Conservation (phyloP, 176 grass and related monocot genomes). For the Aechmea fasciata region DNA sequence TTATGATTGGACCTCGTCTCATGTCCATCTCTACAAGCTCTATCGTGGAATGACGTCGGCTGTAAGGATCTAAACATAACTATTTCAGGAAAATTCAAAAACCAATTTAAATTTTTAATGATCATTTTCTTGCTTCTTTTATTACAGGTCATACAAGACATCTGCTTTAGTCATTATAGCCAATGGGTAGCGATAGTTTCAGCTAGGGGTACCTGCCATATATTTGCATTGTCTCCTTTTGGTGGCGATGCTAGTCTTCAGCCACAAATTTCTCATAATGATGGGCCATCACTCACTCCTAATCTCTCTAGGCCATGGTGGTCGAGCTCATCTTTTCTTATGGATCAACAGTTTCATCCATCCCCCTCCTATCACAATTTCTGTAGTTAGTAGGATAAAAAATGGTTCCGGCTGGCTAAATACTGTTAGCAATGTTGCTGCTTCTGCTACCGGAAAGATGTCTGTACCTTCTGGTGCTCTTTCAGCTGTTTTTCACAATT, state of each 20-base stretch:
- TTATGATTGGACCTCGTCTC: slow-evolving; percentile 79
- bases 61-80: slow-evolving; percentile 34
- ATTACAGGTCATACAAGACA: slow-evolving; percentile 92
- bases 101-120: slow-evolving; percentile 7
- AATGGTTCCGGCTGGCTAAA: slow-evolving; percentile 93
- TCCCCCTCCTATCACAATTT: slow-evolving; percentile 57
- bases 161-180: slow-evolving; percentile 92
- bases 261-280: slow-evolving; percentile 52
- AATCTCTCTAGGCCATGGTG: slow-evolving; percentile 86
- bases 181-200: slow-evolving; percentile 98
- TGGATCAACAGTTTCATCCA: slow-evolving; percentile 74
- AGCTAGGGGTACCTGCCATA: slow-evolving; percentile 72
- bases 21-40: slow-evolving; percentile 98
- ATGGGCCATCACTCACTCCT: slow-evolving; percentile 65
- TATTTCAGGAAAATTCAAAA: background rate
- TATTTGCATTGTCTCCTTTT: slow-evolving; percentile 86
- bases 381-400: slow-evolving; percentile 95
- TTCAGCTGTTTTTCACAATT: slow-evolving; percentile 86
- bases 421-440: slow-evolving; percentile 92
- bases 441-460: slow-evolving; percentile 80
- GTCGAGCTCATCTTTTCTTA: slow-evolving; percentile 74
- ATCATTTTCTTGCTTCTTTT: slow-evolving; percentile 20
- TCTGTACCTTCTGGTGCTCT: slow-evolving; percentile 72
- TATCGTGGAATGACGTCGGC: slow-evolving; percentile 93
- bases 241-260: slow-evolving; percentile 87